Evolutionary conservation across 2,329 filamentous ascomycete species (phyloP), one percentile per base, ranked within the genome.

Genomic region (Leptodontidium sp.): DNA sequence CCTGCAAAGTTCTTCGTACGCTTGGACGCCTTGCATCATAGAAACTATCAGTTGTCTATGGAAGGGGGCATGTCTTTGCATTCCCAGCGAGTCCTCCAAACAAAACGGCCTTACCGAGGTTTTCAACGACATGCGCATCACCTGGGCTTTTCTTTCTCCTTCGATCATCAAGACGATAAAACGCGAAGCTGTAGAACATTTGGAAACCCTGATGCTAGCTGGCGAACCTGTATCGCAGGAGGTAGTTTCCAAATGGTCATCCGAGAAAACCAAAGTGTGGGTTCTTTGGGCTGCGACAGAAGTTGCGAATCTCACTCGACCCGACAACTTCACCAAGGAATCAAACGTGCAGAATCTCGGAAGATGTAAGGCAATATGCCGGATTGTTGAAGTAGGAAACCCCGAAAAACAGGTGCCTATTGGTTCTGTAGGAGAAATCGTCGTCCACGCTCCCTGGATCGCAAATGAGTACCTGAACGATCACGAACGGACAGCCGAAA

Each of bases 401-500:
- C 68, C 68, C 29, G 58, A 72, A 45, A 45, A 29, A 17, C 58
- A 74, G 24, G 61, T 68, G 55, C 72, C 72, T 40, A 64, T 64
- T 24, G 71, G 70, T 15, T 68, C 65, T 15, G 53, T 74, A 4
- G 72, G 72, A 24, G 72, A 74, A 53, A 26, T 73, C 21, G 29
- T 74, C 4, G 50, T 74, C 21, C 68, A 71, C 70, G 86, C 86
- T 0, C 86, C 87, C 1, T 83, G 87, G 17, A 85, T 91, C 2
- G 88, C 87, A 11, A 80, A 86, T 40, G 88, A 87, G 35, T 91
- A 91, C 68, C 78, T 90, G 24, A 84, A 84, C 61, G 86, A 89
- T 66, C 81, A 82, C 0, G 82, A 83, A 59, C 88, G 87, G 78
- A 90, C 88, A 0, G 82, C 81, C 1, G 82, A 83, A 35, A 83